Base-by-base conservation (phyloP, 2,329 filamentous ascomycete species). In the Hansfordia pulvinata region DNA sequence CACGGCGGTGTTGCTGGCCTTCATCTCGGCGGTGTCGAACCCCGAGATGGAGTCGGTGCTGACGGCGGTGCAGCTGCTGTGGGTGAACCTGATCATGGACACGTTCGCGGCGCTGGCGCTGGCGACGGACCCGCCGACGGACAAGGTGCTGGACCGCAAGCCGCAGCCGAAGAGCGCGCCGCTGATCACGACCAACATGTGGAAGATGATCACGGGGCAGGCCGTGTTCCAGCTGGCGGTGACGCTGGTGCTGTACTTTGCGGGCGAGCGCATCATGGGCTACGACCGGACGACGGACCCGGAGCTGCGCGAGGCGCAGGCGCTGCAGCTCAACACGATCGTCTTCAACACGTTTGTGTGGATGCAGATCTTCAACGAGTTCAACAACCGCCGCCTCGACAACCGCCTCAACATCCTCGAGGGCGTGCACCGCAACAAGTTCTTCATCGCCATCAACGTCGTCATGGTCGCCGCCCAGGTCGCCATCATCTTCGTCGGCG, bases 341-440 rank as follows among this genome's bases (percentile, higher is more conserved):
- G 64, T 79, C 24, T 79, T 79, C 54, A 79, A 79, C 48, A 71
- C 66, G 1, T 79, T 76, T 38, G 74, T 79, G 3, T 79, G 73
- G 72, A 70, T 79, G 60, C 74, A 79, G 40, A 76, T 79, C 34
- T 79, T 78, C 54, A 78, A 78, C 46, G 62, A 74, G 46, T 65
- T 74, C 53, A 77, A 76, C 49, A 72, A 69, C 42, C 62, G 71
- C 17, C 67, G 69, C 20, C 54, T 75, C 1, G 70, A 75, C 39
- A 74, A 74, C 47, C 60, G 62, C 32, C 60, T 75, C 50, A 74
- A 74, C 37, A 62, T 75, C 20, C 63, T 75, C 27, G 62, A 71
- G 38, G 68, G 68, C 7, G 45, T 74, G 4, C 54, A 60, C 32
- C 56, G 56, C 28, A 74, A 74, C 42, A 53, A 49, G 32, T 70